Evolutionary conservation across 1,139 yeast species (phyloP).

Genomic region (Pichia sp.): DNA sequence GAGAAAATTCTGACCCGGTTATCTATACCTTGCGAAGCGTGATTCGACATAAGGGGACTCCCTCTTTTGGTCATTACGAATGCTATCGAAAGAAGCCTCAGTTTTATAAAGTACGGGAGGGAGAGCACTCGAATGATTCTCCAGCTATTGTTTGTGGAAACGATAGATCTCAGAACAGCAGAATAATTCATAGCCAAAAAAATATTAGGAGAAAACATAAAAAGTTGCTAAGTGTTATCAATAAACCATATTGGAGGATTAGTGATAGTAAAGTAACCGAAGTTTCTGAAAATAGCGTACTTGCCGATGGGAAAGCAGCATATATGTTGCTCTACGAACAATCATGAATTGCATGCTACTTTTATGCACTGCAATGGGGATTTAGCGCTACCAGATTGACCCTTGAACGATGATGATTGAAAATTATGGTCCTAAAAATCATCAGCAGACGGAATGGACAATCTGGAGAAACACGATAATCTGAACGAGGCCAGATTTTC

Average conservation of each 20-base stretch:
- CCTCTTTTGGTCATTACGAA: slow-evolving; percentile 85
- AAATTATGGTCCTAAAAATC: too few relatives aligned
- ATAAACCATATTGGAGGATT: slow-evolving; percentile 79
- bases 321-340: slow-evolving; percentile 78
- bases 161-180: background rate
- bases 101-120: slow-evolving; percentile 41
- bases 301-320: slow-evolving; percentile 67
- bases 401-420: too few relatives aligned
- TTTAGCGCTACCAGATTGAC: too few relatives aligned
- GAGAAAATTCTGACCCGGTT: slow-evolving; percentile 31
- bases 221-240: slow-evolving; percentile 49
- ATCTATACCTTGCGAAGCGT: slow-evolving; percentile 62
- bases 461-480: too few relatives aligned
- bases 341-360: background rate
- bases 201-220: slow-evolving; percentile 39
- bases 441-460: too few relatives aligned
- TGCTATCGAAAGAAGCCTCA: slow-evolving; percentile 70
- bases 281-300: slow-evolving; percentile 53
- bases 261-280: slow-evolving; percentile 73
- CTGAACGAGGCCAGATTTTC: background rate
- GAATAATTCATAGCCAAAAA: background rate
- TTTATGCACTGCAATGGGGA: too few relatives aligned
- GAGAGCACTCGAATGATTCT: slow-evolving; percentile 3
- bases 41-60: slow-evolving; percentile 84
- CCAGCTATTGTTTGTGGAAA: background rate